phyloP scores from a whole-genome alignment of 1,139 yeast genomes.

The Diutina mesorugosa region DNA sequence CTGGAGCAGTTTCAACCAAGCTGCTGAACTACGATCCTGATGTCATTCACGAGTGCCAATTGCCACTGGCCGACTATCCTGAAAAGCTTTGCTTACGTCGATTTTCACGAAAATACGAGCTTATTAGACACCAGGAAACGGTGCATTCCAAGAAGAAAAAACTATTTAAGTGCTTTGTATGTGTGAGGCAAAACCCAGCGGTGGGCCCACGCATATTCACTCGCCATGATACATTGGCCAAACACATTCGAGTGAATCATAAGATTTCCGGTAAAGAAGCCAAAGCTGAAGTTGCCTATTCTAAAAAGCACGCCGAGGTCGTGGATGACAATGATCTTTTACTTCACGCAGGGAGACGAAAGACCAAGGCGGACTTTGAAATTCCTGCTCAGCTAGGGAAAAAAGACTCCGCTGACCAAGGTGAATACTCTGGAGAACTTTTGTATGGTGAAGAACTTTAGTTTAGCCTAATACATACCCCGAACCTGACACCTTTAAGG shows the following conservation, averaged over 20 bases:
- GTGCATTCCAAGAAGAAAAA: conserved; percentile 85
- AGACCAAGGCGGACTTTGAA: conserved; percentile 36
- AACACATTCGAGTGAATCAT: conserved; percentile 88
- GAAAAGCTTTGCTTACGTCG: conserved; percentile 61
- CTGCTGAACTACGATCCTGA: conserved; percentile 38
- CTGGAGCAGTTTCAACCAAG: conserved; percentile 14
- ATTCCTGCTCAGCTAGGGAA: neutral
- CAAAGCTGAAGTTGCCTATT: conserved; percentile 36
- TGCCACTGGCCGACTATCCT: conserved; percentile 34
- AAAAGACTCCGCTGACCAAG: neutral
- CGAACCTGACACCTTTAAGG: neutral
- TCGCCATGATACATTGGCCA: conserved; percentile 86
- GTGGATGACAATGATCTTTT: conserved; percentile 10
- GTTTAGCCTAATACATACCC: neutral
- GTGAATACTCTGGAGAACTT: neutral
- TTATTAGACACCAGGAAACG: conserved; percentile 91
- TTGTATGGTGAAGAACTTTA: neutral
- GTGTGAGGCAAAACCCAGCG: conserved; percentile 49
- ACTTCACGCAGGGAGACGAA: conserved; percentile 25
- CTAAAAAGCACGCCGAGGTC: conserved; percentile 35
- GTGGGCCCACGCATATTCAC: conserved; percentile 65
- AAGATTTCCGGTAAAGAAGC: conserved; percentile 58
- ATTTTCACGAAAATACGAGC: conserved; percentile 88
- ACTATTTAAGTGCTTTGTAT: conserved; percentile 74
- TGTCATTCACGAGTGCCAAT: conserved; percentile 35